Conservation (phyloP, 2,329 filamentous ascomycete genomes). For the Kalmusia sp. region DNA sequence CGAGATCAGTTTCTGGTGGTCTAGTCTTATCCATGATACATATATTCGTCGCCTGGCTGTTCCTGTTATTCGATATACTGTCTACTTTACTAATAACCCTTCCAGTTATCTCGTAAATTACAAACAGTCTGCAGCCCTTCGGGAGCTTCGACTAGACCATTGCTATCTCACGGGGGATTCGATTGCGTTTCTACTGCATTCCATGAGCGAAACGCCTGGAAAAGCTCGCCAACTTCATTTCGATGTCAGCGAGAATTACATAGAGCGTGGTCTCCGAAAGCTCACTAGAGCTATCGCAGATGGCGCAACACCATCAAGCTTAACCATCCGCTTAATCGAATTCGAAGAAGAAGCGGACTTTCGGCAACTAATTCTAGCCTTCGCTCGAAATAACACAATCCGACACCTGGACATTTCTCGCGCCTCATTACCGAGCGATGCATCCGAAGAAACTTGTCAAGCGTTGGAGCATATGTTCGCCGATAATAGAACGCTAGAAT, state of each 20-base stretch:
- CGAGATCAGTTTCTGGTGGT: neutral
- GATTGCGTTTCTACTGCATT: conserved; percentile 69
- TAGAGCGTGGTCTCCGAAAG: conserved; percentile 59
- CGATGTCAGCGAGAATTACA: conserved; percentile 70
- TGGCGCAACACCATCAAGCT: conserved; percentile 64
- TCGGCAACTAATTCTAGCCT: conserved; percentile 66
- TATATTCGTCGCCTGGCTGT: neutral
- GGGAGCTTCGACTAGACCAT: conserved; percentile 69
- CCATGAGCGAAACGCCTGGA: conserved; percentile 62
- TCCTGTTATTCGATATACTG: neutral
- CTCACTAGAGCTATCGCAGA: conserved; percentile 60
- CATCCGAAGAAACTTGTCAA: conserved; percentile 70
- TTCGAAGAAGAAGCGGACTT: conserved; percentile 72
- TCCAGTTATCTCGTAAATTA: conserved; percentile 66
- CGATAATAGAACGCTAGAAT: conserved; percentile 70
- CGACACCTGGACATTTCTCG: conserved; percentile 73
- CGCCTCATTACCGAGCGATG: conserved; percentile 72
- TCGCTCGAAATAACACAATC: conserved; percentile 69
- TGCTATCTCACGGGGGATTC: conserved; percentile 71
- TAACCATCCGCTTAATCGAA: conserved; percentile 73
- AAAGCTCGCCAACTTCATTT: conserved; percentile 66
- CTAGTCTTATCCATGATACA: neutral
- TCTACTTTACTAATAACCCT: conserved; percentile 42
- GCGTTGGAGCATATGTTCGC: conserved; percentile 70
- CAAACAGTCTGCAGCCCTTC: conserved; percentile 64